Conservation (phyloP, 2,329 filamentous ascomycete genomes). For the Tolypocladium tundrense region DNA sequence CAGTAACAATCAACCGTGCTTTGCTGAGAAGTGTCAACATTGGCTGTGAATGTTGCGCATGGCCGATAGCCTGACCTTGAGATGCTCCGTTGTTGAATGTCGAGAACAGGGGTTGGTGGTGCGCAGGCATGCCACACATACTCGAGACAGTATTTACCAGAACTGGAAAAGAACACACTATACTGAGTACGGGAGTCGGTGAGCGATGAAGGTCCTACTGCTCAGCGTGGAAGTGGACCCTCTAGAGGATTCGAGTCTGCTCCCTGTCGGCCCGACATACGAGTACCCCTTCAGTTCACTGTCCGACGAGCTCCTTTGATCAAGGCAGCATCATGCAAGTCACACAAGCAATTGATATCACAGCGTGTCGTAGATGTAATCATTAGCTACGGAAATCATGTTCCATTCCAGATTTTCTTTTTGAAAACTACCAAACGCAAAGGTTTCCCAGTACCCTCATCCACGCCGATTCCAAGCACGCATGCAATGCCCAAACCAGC, state of each 20-base stretch:
- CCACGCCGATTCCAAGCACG: slow-evolving; percentile 3
- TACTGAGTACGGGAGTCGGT: not conserved
- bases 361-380: not conserved
- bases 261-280: not conserved
- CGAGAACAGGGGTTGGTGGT: not conserved
- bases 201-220: not conserved
- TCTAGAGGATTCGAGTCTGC: too few species aligned
- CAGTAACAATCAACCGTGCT: not conserved
- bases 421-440: slow-evolving; percentile 5
- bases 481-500: slow-evolving; percentile 7
- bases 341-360: not conserved
- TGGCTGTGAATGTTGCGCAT: not conserved
- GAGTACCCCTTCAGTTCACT: too few species aligned
- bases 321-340: not conserved
- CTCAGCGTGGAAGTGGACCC: not conserved
- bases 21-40: not conserved
- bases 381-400: slow-evolving; percentile 12
- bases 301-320: not conserved
- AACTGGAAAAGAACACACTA: not conserved
- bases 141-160: not conserved
- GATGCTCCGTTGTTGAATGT: not conserved
- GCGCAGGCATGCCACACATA: not conserved
- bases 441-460: slow-evolving; percentile 1
- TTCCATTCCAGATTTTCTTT: slow-evolving; percentile 20
- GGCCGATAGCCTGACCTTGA: not conserved